phyloP scores from a whole-genome alignment of 768 basidiomycete species.

The Lentinula boryana region DNA sequence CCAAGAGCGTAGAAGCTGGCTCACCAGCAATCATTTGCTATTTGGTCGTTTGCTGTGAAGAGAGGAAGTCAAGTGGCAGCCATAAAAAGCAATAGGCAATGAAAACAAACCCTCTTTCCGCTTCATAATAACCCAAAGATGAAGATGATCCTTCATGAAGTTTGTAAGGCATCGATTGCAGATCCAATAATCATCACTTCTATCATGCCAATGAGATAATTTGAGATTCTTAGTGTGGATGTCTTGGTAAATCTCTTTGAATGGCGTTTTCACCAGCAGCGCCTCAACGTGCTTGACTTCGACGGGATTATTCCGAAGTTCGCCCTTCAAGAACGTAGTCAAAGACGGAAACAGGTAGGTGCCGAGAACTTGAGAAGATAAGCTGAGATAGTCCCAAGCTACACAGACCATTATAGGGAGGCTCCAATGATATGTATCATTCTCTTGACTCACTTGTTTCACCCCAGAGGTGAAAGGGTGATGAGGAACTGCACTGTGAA shows the following conservation, averaged over 20 bases:
- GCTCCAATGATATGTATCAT: background rate
- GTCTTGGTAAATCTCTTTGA: conserved; percentile 4
- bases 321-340: background rate
- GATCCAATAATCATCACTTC: conserved; percentile 9
- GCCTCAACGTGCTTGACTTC: background rate
- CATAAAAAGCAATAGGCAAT: background rate
- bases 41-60: conserved; percentile 10
- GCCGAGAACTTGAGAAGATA: background rate
- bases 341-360: background rate
- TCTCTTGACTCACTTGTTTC: background rate
- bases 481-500: background rate
- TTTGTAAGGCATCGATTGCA: conserved; percentile 8
- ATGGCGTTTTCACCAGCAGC: background rate
- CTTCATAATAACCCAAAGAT: conserved; percentile 10
- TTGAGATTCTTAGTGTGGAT: conserved; percentile 6
- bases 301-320: background rate
- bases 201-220: background rate
- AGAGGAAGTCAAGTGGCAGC: background rate
- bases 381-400: conserved; percentile 4
- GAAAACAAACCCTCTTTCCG: conserved; percentile 6
- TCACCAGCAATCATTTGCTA: conserved; percentile 25
- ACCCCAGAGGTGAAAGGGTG: background rate
- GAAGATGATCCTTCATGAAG: conserved; percentile 9
- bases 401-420: background rate
- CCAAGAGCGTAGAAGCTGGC: background rate